Evolutionary conservation across 176 grass and related monocot genomes (phyloP).

Genomic region (Secale cereale): DNA sequence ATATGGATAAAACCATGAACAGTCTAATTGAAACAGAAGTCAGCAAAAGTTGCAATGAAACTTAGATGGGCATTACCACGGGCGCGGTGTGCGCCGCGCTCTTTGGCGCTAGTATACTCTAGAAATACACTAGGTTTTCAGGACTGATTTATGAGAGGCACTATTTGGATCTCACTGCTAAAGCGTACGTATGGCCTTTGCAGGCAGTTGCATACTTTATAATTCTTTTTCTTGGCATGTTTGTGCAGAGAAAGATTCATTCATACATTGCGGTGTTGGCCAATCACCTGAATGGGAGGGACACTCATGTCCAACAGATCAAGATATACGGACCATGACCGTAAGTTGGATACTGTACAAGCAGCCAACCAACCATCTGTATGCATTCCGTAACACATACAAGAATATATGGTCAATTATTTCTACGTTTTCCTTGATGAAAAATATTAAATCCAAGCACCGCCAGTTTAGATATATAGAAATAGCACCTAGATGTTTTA

Average conservation of each 20-base stretch:
- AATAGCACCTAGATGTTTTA: not conserved
- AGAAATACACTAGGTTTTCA: not conserved
- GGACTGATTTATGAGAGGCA: not conserved
- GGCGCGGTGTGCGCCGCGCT: too few species aligned
- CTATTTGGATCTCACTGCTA: not conserved
- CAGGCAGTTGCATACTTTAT: not conserved
- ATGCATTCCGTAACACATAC: not conserved
- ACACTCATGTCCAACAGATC: constrained; percentile 83
- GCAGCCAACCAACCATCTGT: not conserved
- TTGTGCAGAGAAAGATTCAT: constrained; percentile 78
- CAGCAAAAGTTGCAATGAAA: too few species aligned
- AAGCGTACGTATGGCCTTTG: not conserved
- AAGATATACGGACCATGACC: constrained; percentile 83
- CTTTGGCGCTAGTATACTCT: too few species aligned
- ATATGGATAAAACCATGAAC: too few species aligned
- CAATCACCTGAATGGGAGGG: constrained; percentile 91
- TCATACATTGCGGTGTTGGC: constrained; percentile 69
- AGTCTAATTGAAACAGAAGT: too few species aligned
- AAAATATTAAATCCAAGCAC: not conserved
- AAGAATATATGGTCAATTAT: not conserved
- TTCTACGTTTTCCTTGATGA: too few species aligned
- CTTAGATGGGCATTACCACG: too few species aligned
- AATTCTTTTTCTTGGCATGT: constrained; percentile 22
- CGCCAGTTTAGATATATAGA: not conserved
- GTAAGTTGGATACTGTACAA: constrained; percentile 48